These are phyloP conservation scores for Podospora pseudoanserina DNA, from an alignment of 495 filamentous ascomycete species.

Conservation along the genomic window DNA sequence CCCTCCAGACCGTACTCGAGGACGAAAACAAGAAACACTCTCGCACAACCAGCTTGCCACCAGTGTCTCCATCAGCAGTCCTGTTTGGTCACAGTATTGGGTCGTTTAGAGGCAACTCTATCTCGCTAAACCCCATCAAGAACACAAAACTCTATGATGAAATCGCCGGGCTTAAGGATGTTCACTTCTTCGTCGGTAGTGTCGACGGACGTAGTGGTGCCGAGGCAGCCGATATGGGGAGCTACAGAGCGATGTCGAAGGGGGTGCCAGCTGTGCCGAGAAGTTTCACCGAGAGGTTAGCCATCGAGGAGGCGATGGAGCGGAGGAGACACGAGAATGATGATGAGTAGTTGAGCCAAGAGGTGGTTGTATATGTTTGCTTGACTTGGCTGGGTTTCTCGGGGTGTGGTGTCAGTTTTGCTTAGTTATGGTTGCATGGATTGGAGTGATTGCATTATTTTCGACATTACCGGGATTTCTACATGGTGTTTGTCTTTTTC, in stretches of 20 bases:
- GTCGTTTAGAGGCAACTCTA: slow-evolving; percentile 42
- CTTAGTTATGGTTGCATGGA: not conserved
- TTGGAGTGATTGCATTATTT: slow-evolving; percentile 1
- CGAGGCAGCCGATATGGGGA: slow-evolving; percentile 38
- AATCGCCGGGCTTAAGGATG: slow-evolving; percentile 44
- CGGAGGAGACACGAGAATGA: slow-evolving; percentile 13
- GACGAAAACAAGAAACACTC: not conserved
- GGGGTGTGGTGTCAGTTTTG: not conserved
- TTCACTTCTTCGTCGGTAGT: slow-evolving; percentile 45
- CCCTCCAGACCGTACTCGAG: not conserved
- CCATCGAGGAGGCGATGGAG: slow-evolving; percentile 42
- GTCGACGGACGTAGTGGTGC: slow-evolving; percentile 40
- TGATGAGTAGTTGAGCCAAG: not conserved
- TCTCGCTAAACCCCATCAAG: slow-evolving; percentile 33
- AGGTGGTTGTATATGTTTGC: not conserved
- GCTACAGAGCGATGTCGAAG: slow-evolving; percentile 36
- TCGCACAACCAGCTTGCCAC: slow-evolving; percentile 7
- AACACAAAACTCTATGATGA: slow-evolving; percentile 42
- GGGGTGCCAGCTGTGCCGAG: slow-evolving; percentile 32
- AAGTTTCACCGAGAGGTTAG: slow-evolving; percentile 44
- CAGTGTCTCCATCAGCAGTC: slow-evolving; percentile 26
- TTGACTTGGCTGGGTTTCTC: not conserved
- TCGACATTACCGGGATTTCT: not conserved
- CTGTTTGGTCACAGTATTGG: slow-evolving; percentile 35
- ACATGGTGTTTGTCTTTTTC: not conserved